Base-by-base conservation (phyloP, 768 basidiomycete species). In the Lactifluus volemus region DNA sequence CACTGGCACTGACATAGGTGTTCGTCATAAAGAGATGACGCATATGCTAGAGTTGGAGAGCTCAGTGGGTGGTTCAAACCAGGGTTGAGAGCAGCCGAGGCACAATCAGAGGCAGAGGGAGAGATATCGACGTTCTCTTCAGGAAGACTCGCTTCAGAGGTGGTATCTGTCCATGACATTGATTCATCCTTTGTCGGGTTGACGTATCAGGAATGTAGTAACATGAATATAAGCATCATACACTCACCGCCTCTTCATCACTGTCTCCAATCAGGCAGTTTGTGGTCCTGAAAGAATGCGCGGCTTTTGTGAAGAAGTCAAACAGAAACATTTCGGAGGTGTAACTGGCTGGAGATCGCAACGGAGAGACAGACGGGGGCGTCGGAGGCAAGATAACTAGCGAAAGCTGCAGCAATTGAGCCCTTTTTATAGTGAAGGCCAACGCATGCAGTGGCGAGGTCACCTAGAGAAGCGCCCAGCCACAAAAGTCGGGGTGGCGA, bases 211-310 rank as follows among this genome's bases (percentile, higher is more conserved):
- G 1, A 19, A 17, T 6, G 29, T 41, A 29, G n/a, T 14, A 34
- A 34, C 38, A 52, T 30, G 50, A 52, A n/a, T 25, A 52, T 10
- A 52, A 47, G 41, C 12, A 29, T 14, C 38, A n/a, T n/a, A 19
- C 5, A 39, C 21, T 10, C 60, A 25, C 3, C n/a, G 57, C 60
- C 45, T 61, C 60, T 34, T 61, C 60, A 25, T 56, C 60, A 38
- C 55, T 57, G 44, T 57, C 55, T 17, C 52, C 60, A 9, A 61
- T 53, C 12, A 19, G 36, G 14, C 19, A 17, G n/a, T 17, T 8
- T 14, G 29, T 4, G 15, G 36, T 10, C 50, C 60, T 30, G 44
- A 57, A 61, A 36, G 60, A 38, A 41, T 42, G 49, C 21, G 49
- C 15, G 1, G 51, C 30, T n/a, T 54, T 45, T 10, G 55, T 10